Evolutionary conservation across 2,329 filamentous ascomycete genomes (phyloP), one percentile per base, ranked within the genome.

Genomic region (Pseudogymnoascus sp.): DNA sequence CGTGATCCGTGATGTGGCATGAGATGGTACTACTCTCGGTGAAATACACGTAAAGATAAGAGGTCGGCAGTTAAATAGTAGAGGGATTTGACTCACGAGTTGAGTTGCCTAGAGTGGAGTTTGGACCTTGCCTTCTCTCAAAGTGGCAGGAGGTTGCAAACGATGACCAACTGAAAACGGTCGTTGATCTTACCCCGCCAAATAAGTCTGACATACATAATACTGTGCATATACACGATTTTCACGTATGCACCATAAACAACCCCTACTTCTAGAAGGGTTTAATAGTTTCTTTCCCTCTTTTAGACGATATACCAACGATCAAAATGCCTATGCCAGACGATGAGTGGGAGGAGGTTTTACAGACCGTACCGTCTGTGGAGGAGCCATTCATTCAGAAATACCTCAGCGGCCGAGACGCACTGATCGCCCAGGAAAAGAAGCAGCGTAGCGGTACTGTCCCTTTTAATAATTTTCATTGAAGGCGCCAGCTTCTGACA

Each of bases 331-430:
- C 18, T 60, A 61, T 62, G 58, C 62, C 78, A 53, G 78, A 84
- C 38, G 77, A 84, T 61, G 82, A 85, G 61, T 87, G 83, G 82
- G 77, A 76, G 30, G 81, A 84, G 65, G 71, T 86, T 63, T 72
- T 76, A 50, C 72, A 78, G 62, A 82, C 80, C n/a, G 75, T 88
- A 37, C 85, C 85, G 4, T 73, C 75, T 1, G 74, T 75, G 18
- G 76, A 82, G 8, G 90, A 96, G 68, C 84, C 87, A 0, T 91
- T 96, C 72, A 82, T 97, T 53, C 84, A 90, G 68, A 85, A 93
- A 71, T 97, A 96, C 70, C 76, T 96, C 38, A 75, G 83, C 43
- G 90, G 90, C 20, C 84, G 92, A 58, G 81, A 87, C 67, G 85
- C 84, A 25, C 80, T 97, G 59, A 88, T 96, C 62, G 80, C 80